These are phyloP conservation scores for Pinus tabuliformis DNA, from an alignment of 75 land plant genomes.

Conservation along the genomic window DNA sequence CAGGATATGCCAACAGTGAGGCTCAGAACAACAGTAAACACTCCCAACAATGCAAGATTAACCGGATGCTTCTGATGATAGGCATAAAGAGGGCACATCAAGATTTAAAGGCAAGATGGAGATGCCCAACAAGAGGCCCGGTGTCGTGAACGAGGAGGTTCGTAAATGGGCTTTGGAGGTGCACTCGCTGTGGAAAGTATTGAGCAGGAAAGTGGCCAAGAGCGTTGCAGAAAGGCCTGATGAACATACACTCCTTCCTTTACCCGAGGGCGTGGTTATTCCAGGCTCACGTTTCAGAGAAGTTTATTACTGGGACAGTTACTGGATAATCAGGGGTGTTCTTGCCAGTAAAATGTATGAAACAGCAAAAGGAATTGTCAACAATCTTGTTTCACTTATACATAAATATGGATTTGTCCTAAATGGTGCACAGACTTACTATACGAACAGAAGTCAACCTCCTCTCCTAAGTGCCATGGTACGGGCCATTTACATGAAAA, in stretches of 20 bases:
- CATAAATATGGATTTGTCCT: slow-evolving; percentile 74
- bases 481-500: slow-evolving; percentile 50
- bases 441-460: slow-evolving; percentile 92
- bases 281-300: slow-evolving; percentile 89
- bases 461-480: slow-evolving; percentile 88
- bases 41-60: no score
- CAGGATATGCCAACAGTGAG: no score
- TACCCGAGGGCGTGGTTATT: slow-evolving; percentile 55
- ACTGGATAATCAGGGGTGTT: slow-evolving; percentile 94
- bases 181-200: no score
- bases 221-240: no score
- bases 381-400: slow-evolving; percentile 65
- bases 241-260: slow-evolving; percentile 69
- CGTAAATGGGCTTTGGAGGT: no score
- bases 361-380: slow-evolving; percentile 77
- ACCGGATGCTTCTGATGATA: no score
- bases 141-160: no score
- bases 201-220: no score
- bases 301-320: slow-evolving; percentile 98
- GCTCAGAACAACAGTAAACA: no score
- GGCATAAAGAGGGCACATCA: no score
- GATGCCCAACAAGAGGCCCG: no score
- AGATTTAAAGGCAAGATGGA: no score
- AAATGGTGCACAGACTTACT: slow-evolving; percentile 87
- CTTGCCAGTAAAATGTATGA: slow-evolving; percentile 84